Conservation (phyloP, 1,139 yeast species). For the Pichia sp. region DNA sequence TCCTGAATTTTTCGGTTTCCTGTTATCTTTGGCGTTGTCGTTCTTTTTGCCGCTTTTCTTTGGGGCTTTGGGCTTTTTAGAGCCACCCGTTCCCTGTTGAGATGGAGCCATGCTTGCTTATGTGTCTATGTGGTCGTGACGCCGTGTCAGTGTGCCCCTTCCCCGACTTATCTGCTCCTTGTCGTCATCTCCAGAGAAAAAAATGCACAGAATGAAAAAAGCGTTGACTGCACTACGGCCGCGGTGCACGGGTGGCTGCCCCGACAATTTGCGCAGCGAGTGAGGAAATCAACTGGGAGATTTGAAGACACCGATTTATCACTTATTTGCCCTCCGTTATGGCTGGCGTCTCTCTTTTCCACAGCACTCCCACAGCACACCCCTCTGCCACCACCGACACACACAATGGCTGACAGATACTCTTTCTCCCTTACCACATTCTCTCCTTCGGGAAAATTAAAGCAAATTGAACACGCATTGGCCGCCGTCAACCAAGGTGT, state of each 20-base stretch:
- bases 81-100: background rate
- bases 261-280: too few species aligned
- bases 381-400: too few species aligned
- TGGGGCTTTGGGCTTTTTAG: background rate
- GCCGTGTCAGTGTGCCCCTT: too few species aligned
- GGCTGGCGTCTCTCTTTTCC: background rate
- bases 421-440: constrained; percentile 74
- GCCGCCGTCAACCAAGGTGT: constrained; percentile 99
- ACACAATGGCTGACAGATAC: constrained; percentile 90
- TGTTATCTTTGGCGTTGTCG: background rate
- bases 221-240: too few species aligned
- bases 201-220: too few species aligned
- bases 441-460: constrained; percentile 75
- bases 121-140: too few species aligned
- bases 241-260: too few species aligned
- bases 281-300: too few species aligned
- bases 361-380: too few species aligned
- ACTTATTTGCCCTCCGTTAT: constrained; percentile 2
- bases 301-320: too few species aligned
- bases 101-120: background rate
- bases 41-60: constrained; percentile 1
- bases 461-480: constrained; percentile 96
- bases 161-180: too few species aligned
- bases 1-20: background rate
- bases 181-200: background rate